Percentiles rank a stretch among this genome's conserved stretches.
These are phyloP conservation scores for Plasmodium ovale DNA, from an alignment of 169 alveolate species.

Conservation along the genomic window DNA sequence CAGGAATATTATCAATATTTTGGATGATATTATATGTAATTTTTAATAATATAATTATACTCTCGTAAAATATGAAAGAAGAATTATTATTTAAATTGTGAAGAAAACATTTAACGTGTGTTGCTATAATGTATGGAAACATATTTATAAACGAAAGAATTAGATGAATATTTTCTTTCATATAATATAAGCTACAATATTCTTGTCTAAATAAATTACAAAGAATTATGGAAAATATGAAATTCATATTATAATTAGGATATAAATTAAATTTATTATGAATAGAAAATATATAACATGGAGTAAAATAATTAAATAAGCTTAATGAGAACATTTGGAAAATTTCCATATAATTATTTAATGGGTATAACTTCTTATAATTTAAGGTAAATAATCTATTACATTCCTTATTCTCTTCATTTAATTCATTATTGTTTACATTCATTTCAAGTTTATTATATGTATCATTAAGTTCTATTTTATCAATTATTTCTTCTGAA, in stretches of 20 bases:
- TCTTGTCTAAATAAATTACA: slow-evolving; percentile 72
- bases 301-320: slow-evolving; percentile 49
- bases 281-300: slow-evolving; percentile 52
- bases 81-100: slow-evolving; percentile 62
- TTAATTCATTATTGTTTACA: slow-evolving; percentile 20
- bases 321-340: slow-evolving; percentile 56
- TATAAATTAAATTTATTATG: slow-evolving; percentile 64
- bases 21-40: slow-evolving; percentile 35
- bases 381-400: slow-evolving; percentile 73
- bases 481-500: slow-evolving; percentile 63
- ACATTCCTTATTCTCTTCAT: slow-evolving; percentile 53
- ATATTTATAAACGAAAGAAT: slow-evolving; percentile 61
- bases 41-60: slow-evolving; percentile 64
- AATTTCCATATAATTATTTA: slow-evolving; percentile 71
- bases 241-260: slow-evolving; percentile 57
- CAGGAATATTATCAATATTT: slow-evolving; percentile 2
- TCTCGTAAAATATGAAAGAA: slow-evolving; percentile 65
- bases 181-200: slow-evolving; percentile 46
- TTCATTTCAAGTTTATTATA: slow-evolving; percentile 55
- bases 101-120: slow-evolving; percentile 64
- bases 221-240: slow-evolving; percentile 36
- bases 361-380: slow-evolving; percentile 66
- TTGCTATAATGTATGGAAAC: slow-evolving; percentile 73
- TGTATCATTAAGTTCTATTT: slow-evolving; percentile 58
- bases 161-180: slow-evolving; percentile 20